These are phyloP conservation scores for Cyclostephanos tholiformis DNA, from an alignment of 108 stramenopile genomes.

Conservation along the genomic window DNA sequence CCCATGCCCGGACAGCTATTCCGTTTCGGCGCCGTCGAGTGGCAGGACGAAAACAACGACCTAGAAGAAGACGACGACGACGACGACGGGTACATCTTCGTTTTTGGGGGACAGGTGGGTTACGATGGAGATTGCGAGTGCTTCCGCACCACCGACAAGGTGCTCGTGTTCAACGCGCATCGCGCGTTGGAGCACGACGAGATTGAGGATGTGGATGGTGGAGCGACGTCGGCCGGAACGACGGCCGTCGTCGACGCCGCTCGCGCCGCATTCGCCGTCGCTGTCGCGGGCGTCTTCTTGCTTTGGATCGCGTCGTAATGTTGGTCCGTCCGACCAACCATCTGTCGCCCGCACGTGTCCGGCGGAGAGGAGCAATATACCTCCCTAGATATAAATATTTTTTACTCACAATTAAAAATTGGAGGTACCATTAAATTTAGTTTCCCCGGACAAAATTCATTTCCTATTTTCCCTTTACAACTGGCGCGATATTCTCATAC, in stretches of 20 bases:
- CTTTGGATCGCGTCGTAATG: neutral
- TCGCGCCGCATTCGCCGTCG: neutral
- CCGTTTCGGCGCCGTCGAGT: conserved; percentile 63
- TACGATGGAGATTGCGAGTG: conserved; percentile 66
- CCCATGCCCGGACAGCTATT: conserved; percentile 62
- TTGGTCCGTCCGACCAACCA: no score
- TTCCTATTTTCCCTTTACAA: no score
- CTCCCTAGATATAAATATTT: no score
- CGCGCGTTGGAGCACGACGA: neutral
- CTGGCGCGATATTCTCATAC: neutral
- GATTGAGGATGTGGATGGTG: neutral
- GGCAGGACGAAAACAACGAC: conserved; percentile 6
- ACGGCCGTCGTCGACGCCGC: neutral
- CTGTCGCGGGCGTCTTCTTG: neutral
- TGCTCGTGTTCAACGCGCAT: conserved; percentile 43
- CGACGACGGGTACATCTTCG: conserved; percentile 44
- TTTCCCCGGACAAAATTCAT: no score
- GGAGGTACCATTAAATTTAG: no score
- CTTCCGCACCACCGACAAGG: conserved; percentile 58
- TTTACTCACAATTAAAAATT: no score
- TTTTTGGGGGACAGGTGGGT: conserved; percentile 75
- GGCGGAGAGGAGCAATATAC: no score
- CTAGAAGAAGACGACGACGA: conserved; percentile 5
- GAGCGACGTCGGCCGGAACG: neutral
- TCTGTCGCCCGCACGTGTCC: no score